phyloP scores from a whole-genome alignment of 1,139 yeast species.

The Lodderomyces elongisporus region DNA sequence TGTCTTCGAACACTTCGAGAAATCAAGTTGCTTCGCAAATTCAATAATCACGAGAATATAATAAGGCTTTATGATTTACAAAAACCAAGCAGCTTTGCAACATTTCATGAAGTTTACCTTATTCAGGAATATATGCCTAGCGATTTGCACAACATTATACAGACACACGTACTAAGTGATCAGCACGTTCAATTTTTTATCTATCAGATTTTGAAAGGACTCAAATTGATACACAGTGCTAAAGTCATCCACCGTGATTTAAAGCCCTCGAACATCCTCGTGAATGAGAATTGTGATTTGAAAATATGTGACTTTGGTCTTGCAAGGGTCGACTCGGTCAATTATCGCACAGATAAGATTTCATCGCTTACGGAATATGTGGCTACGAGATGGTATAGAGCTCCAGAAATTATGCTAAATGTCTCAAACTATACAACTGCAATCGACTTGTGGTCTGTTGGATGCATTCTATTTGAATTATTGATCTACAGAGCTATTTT shows the following conservation, averaged over 20 bases:
- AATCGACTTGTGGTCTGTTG: conserved; percentile 95
- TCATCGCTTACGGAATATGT: conserved; percentile 87
- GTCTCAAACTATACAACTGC: conserved; percentile 93
- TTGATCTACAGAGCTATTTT: conserved; percentile 79
- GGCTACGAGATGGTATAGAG: conserved; percentile 96
- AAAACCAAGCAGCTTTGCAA: conserved; percentile 70
- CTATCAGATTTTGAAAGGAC: conserved; percentile 85
- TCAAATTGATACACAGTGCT: conserved; percentile 86
- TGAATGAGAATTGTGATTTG: conserved; percentile 90
- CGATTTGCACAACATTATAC: conserved; percentile 84
- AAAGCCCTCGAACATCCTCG: conserved; percentile 81
- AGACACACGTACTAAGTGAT: conserved; percentile 79
- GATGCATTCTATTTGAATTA: conserved; percentile 94
- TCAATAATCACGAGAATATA: conserved; percentile 79
- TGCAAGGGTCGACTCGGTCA: conserved; percentile 47
- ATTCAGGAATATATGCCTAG: conserved; percentile 97
- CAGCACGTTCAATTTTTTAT: conserved; percentile 92
- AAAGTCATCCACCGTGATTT: conserved; percentile 90
- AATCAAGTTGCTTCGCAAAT: conserved; percentile 79
- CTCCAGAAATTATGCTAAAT: conserved; percentile 88
- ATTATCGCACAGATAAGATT: conserved; percentile 21
- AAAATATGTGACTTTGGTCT: conserved; percentile 94
- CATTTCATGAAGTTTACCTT: conserved; percentile 81
- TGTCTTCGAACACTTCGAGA: conserved; percentile 89
- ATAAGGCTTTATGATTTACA: conserved; percentile 88